Conservation (phyloP, 2,329 filamentous ascomycete species). For the Fusarium sp. region DNA sequence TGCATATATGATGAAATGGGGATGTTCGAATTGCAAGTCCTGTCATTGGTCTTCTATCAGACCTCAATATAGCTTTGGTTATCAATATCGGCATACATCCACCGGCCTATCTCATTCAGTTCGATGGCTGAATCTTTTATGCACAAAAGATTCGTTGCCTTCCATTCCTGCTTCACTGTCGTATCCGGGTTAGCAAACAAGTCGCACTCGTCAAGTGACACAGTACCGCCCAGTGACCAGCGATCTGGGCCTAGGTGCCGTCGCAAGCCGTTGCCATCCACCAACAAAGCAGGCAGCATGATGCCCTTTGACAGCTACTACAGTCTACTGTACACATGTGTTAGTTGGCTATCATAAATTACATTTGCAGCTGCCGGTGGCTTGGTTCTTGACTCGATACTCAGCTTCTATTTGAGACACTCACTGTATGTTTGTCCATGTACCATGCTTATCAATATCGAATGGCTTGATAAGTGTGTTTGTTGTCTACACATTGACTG, state of each 20-base stretch:
- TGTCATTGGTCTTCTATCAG: neutral
- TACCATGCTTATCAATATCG: neutral
- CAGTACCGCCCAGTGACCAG: conserved; percentile 13
- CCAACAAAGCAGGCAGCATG: conserved; percentile 7
- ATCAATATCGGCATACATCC: neutral
- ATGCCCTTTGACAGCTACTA: conserved; percentile 4
- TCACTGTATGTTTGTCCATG: neutral
- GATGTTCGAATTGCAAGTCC: neutral
- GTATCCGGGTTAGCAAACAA: conserved; percentile 7
- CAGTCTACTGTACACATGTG: neutral
- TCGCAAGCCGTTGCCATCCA: conserved; percentile 33
- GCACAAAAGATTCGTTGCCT: neutral
- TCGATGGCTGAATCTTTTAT: neutral
- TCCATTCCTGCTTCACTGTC: conserved; percentile 3
- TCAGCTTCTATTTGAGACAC: conserved; percentile 7
- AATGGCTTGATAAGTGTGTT: neutral
- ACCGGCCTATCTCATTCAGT: neutral
- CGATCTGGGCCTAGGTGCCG: conserved; percentile 18
- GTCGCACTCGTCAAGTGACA: conserved; percentile 22
- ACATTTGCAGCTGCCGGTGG: conserved; percentile 7
- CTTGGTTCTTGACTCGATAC: conserved; percentile 21
- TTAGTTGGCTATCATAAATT: neutral
- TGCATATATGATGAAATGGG: neutral
- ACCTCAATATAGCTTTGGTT: neutral
- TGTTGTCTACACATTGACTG: conserved; percentile 21